Conservation (phyloP, 805 yeast species). For the Vanderwaltozyma polyspora region DNA sequence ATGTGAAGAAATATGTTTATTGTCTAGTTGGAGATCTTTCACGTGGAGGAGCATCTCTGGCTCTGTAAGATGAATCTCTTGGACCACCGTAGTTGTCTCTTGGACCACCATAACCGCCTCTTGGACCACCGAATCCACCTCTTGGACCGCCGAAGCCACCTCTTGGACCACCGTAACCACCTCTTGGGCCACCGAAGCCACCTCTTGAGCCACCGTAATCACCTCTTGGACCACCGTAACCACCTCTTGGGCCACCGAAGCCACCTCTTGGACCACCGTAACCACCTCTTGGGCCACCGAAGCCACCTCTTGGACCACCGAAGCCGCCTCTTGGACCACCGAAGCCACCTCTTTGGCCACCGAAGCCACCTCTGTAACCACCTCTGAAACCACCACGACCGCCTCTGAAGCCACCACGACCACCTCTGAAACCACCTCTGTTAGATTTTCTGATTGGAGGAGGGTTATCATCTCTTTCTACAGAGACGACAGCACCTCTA, state of each 20-base stretch:
- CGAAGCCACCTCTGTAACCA: conserved; percentile 37
- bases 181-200: conserved; percentile 30
- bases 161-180: conserved; percentile 25
- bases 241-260: conserved; percentile 34
- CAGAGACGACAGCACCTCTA: conserved; percentile 57
- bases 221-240: conserved; percentile 39
- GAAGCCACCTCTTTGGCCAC: conserved; percentile 31
- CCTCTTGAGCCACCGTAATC: conserved; percentile 35
- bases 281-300: conserved; percentile 29
- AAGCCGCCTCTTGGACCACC: conserved; percentile 33
- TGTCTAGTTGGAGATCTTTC: conserved; percentile 74
- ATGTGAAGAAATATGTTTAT: too few species aligned
- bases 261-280: conserved; percentile 31
- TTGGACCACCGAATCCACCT: conserved; percentile 28
- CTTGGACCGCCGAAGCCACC: conserved; percentile 31
- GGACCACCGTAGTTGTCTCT: conserved; percentile 25
- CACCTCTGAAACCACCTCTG: conserved; percentile 38
- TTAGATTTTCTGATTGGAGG: conserved; percentile 40
- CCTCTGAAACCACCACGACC: conserved; percentile 28
- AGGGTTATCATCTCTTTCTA: conserved; percentile 63
- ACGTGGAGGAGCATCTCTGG: conserved; percentile 40
- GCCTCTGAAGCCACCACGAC: conserved; percentile 37
- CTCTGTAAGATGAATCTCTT: conserved; percentile 37
- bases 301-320: conserved; percentile 28
- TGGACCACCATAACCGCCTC: conserved; percentile 24